Percentiles rank a stretch among this genome's conserved stretches.
phyloP scores from a whole-genome alignment of 2,329 filamentous ascomycete species.

The Monosporascus ibericus region DNA sequence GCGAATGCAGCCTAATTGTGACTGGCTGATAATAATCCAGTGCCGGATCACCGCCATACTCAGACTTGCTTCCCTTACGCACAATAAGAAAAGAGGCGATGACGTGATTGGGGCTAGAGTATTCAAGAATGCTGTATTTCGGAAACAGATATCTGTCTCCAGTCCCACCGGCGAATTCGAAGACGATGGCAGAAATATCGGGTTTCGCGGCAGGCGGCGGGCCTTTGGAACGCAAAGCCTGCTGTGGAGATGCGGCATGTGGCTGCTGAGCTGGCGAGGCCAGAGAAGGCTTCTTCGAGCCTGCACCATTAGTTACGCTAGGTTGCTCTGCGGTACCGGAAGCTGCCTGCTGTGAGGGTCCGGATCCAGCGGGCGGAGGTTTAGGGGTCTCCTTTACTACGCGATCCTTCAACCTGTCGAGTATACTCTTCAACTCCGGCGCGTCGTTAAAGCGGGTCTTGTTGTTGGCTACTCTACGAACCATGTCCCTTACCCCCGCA shows the following conservation, averaged over 20 bases:
- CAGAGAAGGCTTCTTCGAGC: constrained; percentile 23
- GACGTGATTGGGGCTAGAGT: constrained; percentile 51
- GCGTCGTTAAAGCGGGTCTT: constrained; percentile 46
- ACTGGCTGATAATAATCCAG: constrained; percentile 74
- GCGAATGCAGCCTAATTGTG: constrained; percentile 53
- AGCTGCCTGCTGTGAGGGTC: constrained; percentile 17
- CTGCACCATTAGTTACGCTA: constrained; percentile 23
- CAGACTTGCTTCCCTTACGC: constrained; percentile 61
- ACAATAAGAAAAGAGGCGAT: constrained; percentile 74
- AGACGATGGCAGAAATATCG: constrained; percentile 60
- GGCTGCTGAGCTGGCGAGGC: constrained; percentile 11
- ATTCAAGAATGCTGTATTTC: constrained; percentile 70
- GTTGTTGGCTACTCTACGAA: constrained; percentile 47
- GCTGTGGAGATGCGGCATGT: constrained; percentile 30
- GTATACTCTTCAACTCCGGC: constrained; percentile 45
- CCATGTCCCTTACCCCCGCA: constrained; percentile 40
- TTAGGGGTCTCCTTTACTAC: constrained; percentile 32
- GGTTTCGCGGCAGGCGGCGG: constrained; percentile 47
- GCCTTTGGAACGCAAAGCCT: constrained; percentile 55
- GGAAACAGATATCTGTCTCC: constrained; percentile 77
- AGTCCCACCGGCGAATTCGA: constrained; percentile 61
- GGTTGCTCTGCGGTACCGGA: constrained; percentile 24
- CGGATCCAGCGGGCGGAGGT: constrained; percentile 7
- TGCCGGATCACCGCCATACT: constrained; percentile 56
- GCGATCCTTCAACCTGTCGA: constrained; percentile 42